Conservation (phyloP, 2,329 filamentous ascomycete species). For the Colletotrichum paranaense region DNA sequence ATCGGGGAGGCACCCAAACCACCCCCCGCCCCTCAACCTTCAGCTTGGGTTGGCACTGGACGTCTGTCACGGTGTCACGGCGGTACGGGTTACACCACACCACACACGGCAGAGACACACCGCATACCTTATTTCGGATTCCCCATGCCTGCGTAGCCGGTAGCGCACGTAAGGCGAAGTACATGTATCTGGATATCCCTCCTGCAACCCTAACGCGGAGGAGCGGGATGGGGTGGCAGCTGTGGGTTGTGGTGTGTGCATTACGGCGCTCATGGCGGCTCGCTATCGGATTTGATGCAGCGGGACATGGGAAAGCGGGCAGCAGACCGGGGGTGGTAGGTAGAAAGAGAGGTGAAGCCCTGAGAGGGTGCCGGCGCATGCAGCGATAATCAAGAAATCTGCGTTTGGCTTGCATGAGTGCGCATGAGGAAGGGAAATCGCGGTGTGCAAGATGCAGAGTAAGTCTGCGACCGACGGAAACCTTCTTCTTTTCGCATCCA, state of each 20-base stretch:
- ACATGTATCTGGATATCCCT: neutral
- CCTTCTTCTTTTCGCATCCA: neutral
- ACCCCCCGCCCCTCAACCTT: too few species aligned
- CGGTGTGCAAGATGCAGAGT: neutral
- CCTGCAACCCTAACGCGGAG: constrained; percentile 5
- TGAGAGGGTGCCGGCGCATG: constrained; percentile 1
- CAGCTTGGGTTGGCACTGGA: neutral
- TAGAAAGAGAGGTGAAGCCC: neutral
- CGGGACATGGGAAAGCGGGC: neutral
- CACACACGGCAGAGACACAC: neutral
- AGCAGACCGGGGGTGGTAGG: neutral
- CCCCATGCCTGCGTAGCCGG: neutral
- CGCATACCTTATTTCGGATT: neutral
- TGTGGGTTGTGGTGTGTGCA: constrained; percentile 15
- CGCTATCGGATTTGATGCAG: constrained; percentile 22
- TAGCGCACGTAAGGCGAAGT: constrained; percentile 31
- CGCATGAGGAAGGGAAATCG: neutral
- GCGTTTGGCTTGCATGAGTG: neutral
- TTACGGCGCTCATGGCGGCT: constrained; percentile 10
- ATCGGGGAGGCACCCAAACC: constrained; percentile 13
- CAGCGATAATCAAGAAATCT: neutral
- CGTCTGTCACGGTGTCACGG: neutral
- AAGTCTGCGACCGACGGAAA: neutral
- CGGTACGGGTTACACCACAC: too few species aligned
- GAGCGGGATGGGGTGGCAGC: neutral